Evolutionary conservation across 192 early-diverging fungal species (phyloP), one percentile per base, ranked within the genome.

Genomic region (Backusella sp.): DNA sequence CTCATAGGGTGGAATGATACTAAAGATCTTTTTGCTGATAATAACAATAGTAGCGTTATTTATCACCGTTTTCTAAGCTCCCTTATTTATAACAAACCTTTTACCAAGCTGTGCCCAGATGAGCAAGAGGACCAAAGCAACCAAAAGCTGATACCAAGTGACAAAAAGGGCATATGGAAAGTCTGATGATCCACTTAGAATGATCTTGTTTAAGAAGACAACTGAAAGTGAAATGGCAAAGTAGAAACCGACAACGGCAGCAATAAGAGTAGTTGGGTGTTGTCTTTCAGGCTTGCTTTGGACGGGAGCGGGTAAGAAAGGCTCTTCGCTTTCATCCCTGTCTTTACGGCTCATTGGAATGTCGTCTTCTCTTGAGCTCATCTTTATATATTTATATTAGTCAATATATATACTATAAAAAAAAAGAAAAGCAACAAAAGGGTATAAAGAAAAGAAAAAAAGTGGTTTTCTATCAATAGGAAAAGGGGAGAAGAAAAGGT

Each of bases 151-250:
- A 66, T 81, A 91, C 84, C 90, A 91, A 28, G 90, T 91, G 42
- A 91, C 90, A 70, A 91, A 91, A 41, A 90, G 79, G 37, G 90
- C 88, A 79, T 85, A 91, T 8, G 90, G 88, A 69, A 91, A 91
- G n/a, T 90, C 87, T 4, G 89, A 85, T 9, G 81, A 79, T 4
- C 77, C 77, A 34, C 84, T 87, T 39, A 91, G 76, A 62, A 91
- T 91, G 73, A 85, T 86, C 85, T 91, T 91, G 77, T 91, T 91
- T 28, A 91, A 77, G 59, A 91, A 91, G 36, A 91, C 90, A 21
- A 91, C 90, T 4, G 90, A 79, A 32, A 91, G 79, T 8, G 90
- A 91, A 39, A 82, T 87, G 35, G 82, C 73, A 82, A 87, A 91
- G 72, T 91, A 91, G 69, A 90, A 91, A 23, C 83, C 83, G 42